phyloP scores from a whole-genome alignment of 495 filamentous ascomycete genomes.

The Cenococcum geophilum region DNA sequence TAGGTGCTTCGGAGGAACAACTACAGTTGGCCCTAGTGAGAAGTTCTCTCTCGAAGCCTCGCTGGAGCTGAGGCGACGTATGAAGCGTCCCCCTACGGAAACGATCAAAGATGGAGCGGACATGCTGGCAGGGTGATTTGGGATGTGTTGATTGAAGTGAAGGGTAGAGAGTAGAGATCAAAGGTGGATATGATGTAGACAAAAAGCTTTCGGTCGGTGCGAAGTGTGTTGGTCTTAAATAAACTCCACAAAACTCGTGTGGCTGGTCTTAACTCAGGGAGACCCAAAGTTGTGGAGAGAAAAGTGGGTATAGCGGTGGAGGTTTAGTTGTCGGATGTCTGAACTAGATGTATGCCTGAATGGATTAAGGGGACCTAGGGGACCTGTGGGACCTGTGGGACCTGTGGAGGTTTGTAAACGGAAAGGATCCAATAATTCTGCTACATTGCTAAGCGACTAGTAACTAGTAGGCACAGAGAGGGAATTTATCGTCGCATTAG shows the following conservation, averaged over 20 bases:
- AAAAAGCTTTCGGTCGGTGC: background rate
- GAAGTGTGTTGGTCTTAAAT: background rate
- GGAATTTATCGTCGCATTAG: background rate
- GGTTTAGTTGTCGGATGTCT: background rate
- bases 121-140: slow-evolving; percentile 8
- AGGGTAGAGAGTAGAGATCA: no score
- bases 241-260: background rate
- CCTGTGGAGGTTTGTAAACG: background rate
- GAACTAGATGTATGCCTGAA: background rate
- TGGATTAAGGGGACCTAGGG: no score
- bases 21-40: slow-evolving; percentile 34
- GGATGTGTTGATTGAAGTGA: no score
- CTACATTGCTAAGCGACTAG: background rate
- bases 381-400: no score
- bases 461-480: background rate
- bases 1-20: slow-evolving; percentile 41
- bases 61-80: slow-evolving; percentile 35
- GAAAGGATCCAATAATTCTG: background rate
- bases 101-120: slow-evolving; percentile 21
- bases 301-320: slow-evolving; percentile 15
- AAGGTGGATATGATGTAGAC: background rate
- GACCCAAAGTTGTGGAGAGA: background rate
- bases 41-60: slow-evolving; percentile 33
- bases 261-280: background rate
- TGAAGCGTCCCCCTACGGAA: slow-evolving; percentile 16